phyloP scores from a whole-genome alignment of 192 early-diverging fungal genomes.

The Umbelopsis sp. region DNA sequence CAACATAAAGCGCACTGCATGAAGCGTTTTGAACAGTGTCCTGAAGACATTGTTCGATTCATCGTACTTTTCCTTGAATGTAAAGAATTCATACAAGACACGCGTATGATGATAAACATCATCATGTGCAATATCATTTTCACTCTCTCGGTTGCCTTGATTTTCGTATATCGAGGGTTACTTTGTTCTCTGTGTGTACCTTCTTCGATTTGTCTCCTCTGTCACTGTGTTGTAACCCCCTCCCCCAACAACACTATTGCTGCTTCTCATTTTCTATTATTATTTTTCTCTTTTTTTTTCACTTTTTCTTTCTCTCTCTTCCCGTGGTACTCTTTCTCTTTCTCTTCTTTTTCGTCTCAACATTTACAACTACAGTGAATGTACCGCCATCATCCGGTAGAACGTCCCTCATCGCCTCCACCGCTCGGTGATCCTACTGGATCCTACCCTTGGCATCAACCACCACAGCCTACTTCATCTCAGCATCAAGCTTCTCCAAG shows the following conservation, averaged over 20 bases:
- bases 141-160: too few species aligned
- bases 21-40: too few species aligned
- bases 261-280: neutral
- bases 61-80: too few species aligned
- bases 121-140: too few species aligned
- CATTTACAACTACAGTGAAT: neutral
- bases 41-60: too few species aligned
- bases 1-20: too few species aligned
- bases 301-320: neutral
- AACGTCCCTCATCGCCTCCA: constrained; percentile 16
- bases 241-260: constrained; percentile 9
- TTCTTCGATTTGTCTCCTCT: too few species aligned
- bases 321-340: constrained; percentile 8
- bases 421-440: constrained; percentile 19
- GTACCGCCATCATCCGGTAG: constrained; percentile 23
- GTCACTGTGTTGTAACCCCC: too few species aligned
- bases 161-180: too few species aligned
- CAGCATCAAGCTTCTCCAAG: constrained; percentile 12
- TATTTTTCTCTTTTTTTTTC: constrained; percentile 8
- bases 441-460: constrained; percentile 16
- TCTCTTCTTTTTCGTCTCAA: neutral
- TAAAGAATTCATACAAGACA: too few species aligned
- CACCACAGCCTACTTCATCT: constrained; percentile 1
- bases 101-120: too few species aligned
- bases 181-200: too few species aligned